A percentile compares a stretch with the other conserved stretches of the same genome.
phyloP scores from a whole-genome alignment of 495 filamentous ascomycete genomes.

The Saxispiralis lemnorum region DNA sequence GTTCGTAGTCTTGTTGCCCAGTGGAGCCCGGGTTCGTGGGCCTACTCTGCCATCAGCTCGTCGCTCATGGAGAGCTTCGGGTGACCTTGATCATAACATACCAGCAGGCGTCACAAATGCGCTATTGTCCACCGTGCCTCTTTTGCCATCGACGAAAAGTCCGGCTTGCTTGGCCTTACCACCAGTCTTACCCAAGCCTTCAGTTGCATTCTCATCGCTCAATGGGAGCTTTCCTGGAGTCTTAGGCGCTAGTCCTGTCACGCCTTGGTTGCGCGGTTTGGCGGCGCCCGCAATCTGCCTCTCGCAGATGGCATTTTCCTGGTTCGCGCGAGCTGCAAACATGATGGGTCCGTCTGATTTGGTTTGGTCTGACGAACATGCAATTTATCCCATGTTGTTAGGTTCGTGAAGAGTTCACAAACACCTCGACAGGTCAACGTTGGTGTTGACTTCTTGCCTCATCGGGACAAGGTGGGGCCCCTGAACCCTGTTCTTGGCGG shows the following conservation, averaged over 20 bases:
- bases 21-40: constrained; percentile 54
- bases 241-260: constrained; percentile 48
- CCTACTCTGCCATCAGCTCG: constrained; percentile 1
- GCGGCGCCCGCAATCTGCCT: constrained; percentile 60
- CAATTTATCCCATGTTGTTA: not conserved
- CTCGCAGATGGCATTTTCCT: constrained; percentile 70
- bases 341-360: constrained; percentile 26
- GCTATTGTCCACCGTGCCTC: constrained; percentile 35
- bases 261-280: constrained; percentile 58
- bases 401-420: too few relatives aligned
- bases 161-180: constrained; percentile 44
- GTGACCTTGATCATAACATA: constrained; percentile 28
- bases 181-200: constrained; percentile 40
- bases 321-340: constrained; percentile 59
- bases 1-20: constrained; percentile 93
- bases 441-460: constrained; percentile 5
- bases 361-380: not conserved
- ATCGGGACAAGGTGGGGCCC: not conserved
- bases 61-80: not conserved
- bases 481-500: too few relatives aligned
- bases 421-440: too few relatives aligned
- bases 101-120: constrained; percentile 71
- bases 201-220: constrained; percentile 72
- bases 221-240: constrained; percentile 68
- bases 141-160: constrained; percentile 22